phyloP scores from a whole-genome alignment of 1,284 basidiomycete genomes.

The Takashimella koratensis region DNA sequence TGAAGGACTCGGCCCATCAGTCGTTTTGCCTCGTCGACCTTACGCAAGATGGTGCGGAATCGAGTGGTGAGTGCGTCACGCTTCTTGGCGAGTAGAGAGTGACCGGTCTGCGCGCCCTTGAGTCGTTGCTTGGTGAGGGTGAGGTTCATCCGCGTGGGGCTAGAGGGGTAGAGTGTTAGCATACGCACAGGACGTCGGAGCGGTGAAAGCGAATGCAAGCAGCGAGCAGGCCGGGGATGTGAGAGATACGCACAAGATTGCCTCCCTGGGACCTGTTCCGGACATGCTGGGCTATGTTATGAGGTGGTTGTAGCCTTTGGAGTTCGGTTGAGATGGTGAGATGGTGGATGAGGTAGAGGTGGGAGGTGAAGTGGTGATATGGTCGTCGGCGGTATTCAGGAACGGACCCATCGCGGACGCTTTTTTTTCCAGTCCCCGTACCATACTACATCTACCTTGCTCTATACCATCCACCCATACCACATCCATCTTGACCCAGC shows the following conservation, averaged over 20 bases:
- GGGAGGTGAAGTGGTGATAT: not conserved
- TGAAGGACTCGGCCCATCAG: constrained; percentile 99
- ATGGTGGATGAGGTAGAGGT: constrained; percentile 1
- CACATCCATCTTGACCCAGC: not conserved
- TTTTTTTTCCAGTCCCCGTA: not conserved
- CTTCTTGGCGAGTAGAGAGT: constrained; percentile 95
- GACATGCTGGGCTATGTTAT: constrained; percentile 61
- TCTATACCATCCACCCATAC: too few relatives aligned
- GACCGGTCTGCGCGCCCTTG: constrained; percentile 96
- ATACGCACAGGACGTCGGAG: not conserved
- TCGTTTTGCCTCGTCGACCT: constrained; percentile 96
- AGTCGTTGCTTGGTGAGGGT: constrained; percentile 89
- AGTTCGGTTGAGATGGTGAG: not conserved
- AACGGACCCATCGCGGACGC: not conserved
- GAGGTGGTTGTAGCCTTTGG: not conserved
- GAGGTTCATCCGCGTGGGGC: constrained; percentile 87
- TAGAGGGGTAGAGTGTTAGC: constrained; percentile 14
- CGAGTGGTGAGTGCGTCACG: constrained; percentile 90
- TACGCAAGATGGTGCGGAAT: constrained; percentile 82
- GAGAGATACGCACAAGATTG: constrained; percentile 62
- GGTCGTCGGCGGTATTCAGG: too few relatives aligned
- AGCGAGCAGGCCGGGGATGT: not conserved
- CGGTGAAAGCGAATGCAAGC: not conserved
- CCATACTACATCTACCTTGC: too few relatives aligned
- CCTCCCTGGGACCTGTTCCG: constrained; percentile 80